A percentile compares a stretch with the other conserved stretches of the same genome.
Conservation (phyloP, 441 rosid genomes). For the Corymbia citriodora region DNA sequence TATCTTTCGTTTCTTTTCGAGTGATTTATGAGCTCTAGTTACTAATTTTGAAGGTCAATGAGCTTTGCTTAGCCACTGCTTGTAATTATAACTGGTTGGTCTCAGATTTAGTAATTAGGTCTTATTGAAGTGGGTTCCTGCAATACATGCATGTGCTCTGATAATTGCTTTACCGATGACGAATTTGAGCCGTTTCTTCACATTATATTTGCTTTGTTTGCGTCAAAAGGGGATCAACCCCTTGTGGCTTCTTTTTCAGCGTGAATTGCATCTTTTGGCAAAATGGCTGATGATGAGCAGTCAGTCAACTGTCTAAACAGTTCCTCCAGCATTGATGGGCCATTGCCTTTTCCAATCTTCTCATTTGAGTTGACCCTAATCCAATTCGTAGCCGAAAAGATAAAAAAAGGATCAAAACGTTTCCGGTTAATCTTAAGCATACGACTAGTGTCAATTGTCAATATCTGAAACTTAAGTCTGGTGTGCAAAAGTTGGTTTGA, state of each 20-base stretch:
- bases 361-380: background rate
- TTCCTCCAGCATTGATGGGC: background rate
- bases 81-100: background rate
- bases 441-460: background rate
- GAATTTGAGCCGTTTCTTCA: background rate
- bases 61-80: accelerated
- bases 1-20: background rate
- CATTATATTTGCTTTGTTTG: background rate
- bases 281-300: background rate
- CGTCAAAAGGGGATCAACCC: background rate
- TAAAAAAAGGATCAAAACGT: background rate
- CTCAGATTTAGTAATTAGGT: background rate
- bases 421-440: background rate
- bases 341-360: background rate
- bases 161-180: background rate
- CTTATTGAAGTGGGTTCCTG: background rate
- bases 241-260: background rate
- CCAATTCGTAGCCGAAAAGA: accelerated
- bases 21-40: background rate
- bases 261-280: background rate
- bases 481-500: background rate
- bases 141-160: background rate
- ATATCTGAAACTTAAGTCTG: background rate
- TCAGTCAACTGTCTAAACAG: background rate
- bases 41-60: background rate